phyloP scores from a whole-genome alignment of 2,329 filamentous ascomycete species.

The Microascus cirrosus region DNA sequence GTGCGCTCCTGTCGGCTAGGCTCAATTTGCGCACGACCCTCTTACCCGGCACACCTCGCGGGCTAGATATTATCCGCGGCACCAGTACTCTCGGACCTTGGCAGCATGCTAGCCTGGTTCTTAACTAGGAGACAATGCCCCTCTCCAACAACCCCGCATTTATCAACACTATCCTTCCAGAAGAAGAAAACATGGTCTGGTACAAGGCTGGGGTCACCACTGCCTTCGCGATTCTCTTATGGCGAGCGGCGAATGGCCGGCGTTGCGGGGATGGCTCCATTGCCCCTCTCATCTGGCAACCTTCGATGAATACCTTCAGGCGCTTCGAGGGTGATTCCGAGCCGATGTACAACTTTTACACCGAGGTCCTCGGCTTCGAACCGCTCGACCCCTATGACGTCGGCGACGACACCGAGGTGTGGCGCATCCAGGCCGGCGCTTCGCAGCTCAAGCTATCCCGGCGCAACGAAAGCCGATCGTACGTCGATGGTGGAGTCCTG shows the following conservation, averaged over 20 bases:
- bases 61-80: too few species aligned
- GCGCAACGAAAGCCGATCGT: neutral
- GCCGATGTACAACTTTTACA: constrained; percentile 1
- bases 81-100: too few species aligned
- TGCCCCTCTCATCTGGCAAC: neutral
- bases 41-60: too few species aligned
- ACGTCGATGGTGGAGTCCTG: neutral
- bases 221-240: neutral
- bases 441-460: constrained; percentile 1
- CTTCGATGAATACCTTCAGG: neutral
- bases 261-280: neutral
- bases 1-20: too few species aligned
- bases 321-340: neutral
- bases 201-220: neutral
- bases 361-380: neutral
- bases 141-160: too few species aligned
- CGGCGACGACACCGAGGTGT: constrained; percentile 1
- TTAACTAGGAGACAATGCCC: too few species aligned
- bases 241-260: neutral
- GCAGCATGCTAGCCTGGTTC: too few species aligned
- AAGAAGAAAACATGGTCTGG: too few species aligned
- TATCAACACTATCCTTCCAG: too few species aligned
- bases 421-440: constrained; percentile 1
- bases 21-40: too few species aligned
- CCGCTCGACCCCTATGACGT: constrained; percentile 2